Conservation (phyloP, 164 flowering plant species). For the Umbellularia californica region DNA sequence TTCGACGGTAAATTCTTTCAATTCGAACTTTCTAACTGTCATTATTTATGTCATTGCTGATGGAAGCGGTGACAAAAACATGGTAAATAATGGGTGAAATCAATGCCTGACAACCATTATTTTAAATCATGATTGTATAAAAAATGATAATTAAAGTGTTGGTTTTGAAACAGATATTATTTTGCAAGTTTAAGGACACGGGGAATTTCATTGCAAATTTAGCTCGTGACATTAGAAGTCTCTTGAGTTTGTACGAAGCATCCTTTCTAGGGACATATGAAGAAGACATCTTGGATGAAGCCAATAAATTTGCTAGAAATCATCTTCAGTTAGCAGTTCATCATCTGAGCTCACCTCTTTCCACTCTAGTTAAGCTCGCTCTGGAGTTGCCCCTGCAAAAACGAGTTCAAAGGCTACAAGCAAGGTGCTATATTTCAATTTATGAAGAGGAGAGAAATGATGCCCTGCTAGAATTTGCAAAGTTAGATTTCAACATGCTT, state of each 20-base stretch:
- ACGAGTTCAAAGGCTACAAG: conserved; percentile 31
- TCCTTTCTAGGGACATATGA: conserved; percentile 35
- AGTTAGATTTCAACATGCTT: conserved; percentile 43
- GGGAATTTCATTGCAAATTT: conserved; percentile 5
- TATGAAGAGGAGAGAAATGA: conserved; percentile 27
- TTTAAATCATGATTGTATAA: too few species aligned
- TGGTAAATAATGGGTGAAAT: too few species aligned
- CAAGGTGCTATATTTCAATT: conserved; percentile 29
- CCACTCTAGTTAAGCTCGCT: conserved; percentile 25
- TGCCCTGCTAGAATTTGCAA: conserved; percentile 33
- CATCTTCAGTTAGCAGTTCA: conserved; percentile 17
- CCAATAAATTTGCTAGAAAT: conserved; percentile 27
- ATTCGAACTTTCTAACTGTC: too few species aligned
- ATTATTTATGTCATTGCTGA: too few species aligned
- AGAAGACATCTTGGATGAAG: conserved; percentile 45
- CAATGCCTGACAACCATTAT: too few species aligned
- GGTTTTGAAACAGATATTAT: conserved; percentile 2
- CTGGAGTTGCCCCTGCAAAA: conserved; percentile 28
- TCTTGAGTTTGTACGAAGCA: conserved; percentile 43
- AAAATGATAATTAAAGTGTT: too few species aligned
- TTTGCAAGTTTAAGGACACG: background rate
- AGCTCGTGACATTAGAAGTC: background rate
- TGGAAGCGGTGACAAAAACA: too few species aligned
- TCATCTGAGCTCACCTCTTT: conserved; percentile 12
- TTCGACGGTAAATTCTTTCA: too few species aligned